These are phyloP conservation scores for Styphnolobium japonicum DNA, from an alignment of 306 rosid species.

Conservation along the genomic window DNA sequence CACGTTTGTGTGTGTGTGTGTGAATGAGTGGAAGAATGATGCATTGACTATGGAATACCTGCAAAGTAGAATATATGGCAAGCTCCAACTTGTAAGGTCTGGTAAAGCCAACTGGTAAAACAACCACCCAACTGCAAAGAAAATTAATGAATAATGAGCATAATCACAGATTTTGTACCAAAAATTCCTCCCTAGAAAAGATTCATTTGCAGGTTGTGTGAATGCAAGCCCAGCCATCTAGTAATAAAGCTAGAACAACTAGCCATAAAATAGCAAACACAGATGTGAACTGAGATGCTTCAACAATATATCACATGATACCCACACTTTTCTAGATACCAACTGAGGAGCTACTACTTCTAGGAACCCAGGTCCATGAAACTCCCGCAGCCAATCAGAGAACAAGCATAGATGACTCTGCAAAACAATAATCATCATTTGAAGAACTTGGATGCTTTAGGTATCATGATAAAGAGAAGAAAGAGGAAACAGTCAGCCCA, in stretches of 20 bases:
- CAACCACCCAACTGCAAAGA: slow-evolving; percentile 84
- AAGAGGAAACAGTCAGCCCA: neutral
- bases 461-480: slow-evolving; percentile 12
- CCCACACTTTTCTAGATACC: slow-evolving; percentile 85
- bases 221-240: slow-evolving; percentile 26
- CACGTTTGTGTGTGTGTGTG: neutral
- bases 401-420: slow-evolving; percentile 86
- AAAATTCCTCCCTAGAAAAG: neutral
- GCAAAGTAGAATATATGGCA: slow-evolving; percentile 71
- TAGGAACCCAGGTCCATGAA: slow-evolving; percentile 87
- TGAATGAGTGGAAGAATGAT: slow-evolving; percentile 10
- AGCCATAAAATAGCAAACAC: neutral
- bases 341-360: slow-evolving; percentile 82
- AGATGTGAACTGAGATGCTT: slow-evolving; percentile 27
- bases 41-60: slow-evolving; percentile 48
- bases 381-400: slow-evolving; percentile 94
- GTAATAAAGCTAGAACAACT: slow-evolving; percentile 1
- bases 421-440: slow-evolving; percentile 22
- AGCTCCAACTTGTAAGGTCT: slow-evolving; percentile 96
- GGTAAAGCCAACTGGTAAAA: slow-evolving; percentile 72
- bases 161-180: neutral
- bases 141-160: slow-evolving; percentile 21
- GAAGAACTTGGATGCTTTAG: slow-evolving; percentile 16
- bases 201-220: neutral
- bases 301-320: slow-evolving; percentile 29